These are phyloP conservation scores for Solanum chmielewskii DNA, from an alignment of 257 asterid species.

Conservation along the genomic window DNA sequence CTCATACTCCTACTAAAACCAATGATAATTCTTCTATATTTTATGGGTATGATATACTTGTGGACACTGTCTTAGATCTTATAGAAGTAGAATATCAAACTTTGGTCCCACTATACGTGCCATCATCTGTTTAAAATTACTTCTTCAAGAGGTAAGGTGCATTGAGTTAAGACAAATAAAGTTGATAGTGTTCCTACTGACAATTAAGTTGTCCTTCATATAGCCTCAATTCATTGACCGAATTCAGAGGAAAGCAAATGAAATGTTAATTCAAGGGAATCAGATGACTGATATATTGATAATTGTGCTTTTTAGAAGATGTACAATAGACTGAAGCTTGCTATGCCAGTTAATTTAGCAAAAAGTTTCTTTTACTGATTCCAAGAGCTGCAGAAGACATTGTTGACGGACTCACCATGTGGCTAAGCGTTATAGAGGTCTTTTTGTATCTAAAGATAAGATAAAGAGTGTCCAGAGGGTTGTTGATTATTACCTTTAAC, in stretches of 20 bases:
- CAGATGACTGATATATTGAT: neutral
- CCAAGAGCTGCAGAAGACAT: neutral
- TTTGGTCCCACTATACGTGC: neutral
- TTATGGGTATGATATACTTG: neutral
- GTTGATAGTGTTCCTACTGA: neutral
- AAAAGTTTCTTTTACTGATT: neutral
- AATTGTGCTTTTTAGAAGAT: too few species aligned
- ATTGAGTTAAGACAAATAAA: neutral
- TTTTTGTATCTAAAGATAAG: neutral
- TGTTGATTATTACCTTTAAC: conserved; percentile 35
- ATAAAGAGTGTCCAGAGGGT: neutral
- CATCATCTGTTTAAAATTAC: neutral
- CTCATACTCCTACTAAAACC: neutral
- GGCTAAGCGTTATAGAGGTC: neutral
- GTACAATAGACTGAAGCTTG: neutral
- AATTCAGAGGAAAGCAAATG: neutral
- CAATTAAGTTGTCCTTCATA: neutral
- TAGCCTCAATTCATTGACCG: neutral
- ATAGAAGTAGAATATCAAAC: neutral
- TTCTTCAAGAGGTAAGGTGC: neutral
- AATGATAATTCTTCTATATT: neutral
- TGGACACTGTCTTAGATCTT: neutral
- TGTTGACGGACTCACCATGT: neutral
- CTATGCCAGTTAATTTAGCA: neutral
- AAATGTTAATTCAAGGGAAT: neutral